Evolutionary conservation across 2,329 filamentous ascomycete species (phyloP), one percentile per base, ranked within the genome.

Genomic region (Penicillium olsonii): DNA sequence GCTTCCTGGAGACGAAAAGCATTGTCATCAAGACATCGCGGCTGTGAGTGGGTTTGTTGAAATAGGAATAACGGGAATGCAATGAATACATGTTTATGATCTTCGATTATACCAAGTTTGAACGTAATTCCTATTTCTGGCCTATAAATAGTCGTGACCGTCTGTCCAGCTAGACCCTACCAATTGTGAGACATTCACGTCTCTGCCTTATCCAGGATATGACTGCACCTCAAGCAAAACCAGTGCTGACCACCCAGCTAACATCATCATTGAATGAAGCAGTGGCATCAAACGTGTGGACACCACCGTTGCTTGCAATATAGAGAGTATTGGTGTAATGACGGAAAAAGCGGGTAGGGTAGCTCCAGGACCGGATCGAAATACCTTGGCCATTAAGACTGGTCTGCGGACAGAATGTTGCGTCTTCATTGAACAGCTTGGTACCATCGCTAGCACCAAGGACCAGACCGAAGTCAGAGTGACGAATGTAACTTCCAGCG

Each of bases 381-480:
- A 53, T 77, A 6, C 79, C 81, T 37, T 73, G 61, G 4, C 80
- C 78, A 54, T 66, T 79, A 18, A 86, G 67, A 0, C 77, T 78
- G 1, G 74, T 50, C 63, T 79, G 73, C 0, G 81, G 72, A 61
- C 84, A 86, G 67, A 86, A 86, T 0, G 84, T 86, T 7, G 83
- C 81, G 40, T 86, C 83, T 56, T 86, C 82, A 4, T 68, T 31
- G 67, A 85, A 84, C 43, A 71, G 67, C 71, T 84, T 83, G 47
- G 71, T 73, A 45, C 76, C 75, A 53, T 85, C 83, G 54, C 78
- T 76, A 48, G 76, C 73, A 35, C 71, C 65, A 38, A 85, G 55
- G 27, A 65, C 39, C 1, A 86, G 77, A 22, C 18, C 72, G 43
- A 83, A 86, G 65, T 78, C 61, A 53, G 65, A 72, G 68, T 86